Evolutionary conservation across 495 filamentous ascomycete genomes (phyloP).

Genomic region (Penicillium herquei): DNA sequence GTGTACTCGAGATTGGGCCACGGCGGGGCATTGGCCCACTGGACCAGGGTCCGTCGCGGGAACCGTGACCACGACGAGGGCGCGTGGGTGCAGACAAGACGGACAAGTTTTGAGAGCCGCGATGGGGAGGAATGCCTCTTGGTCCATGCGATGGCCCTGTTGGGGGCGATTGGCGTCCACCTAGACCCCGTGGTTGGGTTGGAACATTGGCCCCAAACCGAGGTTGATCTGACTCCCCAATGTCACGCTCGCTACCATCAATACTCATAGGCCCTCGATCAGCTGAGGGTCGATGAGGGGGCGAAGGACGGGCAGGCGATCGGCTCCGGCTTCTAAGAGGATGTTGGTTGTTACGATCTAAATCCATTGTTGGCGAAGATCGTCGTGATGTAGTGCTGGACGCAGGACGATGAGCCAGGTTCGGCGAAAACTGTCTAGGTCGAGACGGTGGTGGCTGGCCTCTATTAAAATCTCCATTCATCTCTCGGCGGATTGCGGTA

Average conservation of each 20-base stretch:
- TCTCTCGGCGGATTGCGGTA: conserved; percentile 12
- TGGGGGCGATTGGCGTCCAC: conserved; percentile 38
- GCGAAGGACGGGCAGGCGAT: conserved; percentile 18
- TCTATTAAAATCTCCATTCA: conserved; percentile 2
- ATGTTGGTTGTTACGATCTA: conserved; percentile 18
- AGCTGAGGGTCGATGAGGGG: conserved; percentile 9
- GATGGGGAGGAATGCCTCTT: conserved; percentile 46
- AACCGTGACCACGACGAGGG: conserved; percentile 48
- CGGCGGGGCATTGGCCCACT: conserved; percentile 39
- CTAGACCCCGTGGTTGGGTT: conserved; percentile 38
- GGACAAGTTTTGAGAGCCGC: conserved; percentile 44
- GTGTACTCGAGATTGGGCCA: conserved; percentile 27
- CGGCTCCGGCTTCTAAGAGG: conserved; percentile 15
- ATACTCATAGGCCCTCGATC: background rate
- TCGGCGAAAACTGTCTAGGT: conserved; percentile 23
- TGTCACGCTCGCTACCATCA: conserved; percentile 2
- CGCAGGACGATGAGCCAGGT: conserved; percentile 14
- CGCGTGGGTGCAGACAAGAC: conserved; percentile 60
- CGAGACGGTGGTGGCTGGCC: conserved; percentile 7
- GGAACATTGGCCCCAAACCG: conserved; percentile 22
- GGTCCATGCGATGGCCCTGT: conserved; percentile 48
- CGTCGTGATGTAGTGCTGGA: conserved; percentile 27
- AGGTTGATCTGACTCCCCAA: conserved; percentile 3
- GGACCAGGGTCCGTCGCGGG: conserved; percentile 36
- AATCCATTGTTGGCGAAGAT: conserved; percentile 28